Evolutionary conservation across 768 basidiomycete genomes (phyloP), one percentile per base, ranked within the genome.

Genomic region (Lactarius sp.): DNA sequence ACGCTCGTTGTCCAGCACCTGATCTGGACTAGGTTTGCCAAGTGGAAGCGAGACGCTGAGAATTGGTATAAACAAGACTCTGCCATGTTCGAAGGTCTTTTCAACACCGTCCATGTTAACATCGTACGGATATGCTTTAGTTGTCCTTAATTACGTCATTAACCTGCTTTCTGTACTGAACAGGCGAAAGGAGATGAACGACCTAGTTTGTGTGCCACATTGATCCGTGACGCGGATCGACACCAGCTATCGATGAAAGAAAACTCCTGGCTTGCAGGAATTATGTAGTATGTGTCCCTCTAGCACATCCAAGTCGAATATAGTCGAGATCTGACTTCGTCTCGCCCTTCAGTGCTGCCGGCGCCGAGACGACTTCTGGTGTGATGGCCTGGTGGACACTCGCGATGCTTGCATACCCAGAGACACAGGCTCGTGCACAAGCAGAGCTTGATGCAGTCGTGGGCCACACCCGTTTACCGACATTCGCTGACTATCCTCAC

Each of bases 231-330:
- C 3, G 44, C 61, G 6, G 56, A 42, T 20, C 53, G 62, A 41
- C 51, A 63, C 41, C 41, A 64, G 9, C 37, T 66, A 20, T 66
- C 65, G 6, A 56, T 47, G 36, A 46, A 50, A 37, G 64, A 67
- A 56, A 65, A 60, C n/a, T 60, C 59, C 10, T 71, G 70, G 70
- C 62, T 71, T 9, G 52, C 66, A 3, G 69, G 55, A 37, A 69
- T 64, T 7, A 61, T 71, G 69, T 69, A 64, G 67, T 69, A 67
- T 12, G 64, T 68, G 31, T 62, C 41, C 10, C 50, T 62, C 31
- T 8, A 8, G 16, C 18, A 18, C 8, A 46, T 42, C 10, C n/a
- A 4, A 6, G 16, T 59, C 4, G 31, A 34, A 47, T 13, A 50
- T 37, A 9, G 20, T 10, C 49, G 13, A 2, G 16, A 10, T 41